phyloP scores from a whole-genome alignment of 2,329 filamentous ascomycete species.

The Cladophialophora immunda region DNA sequence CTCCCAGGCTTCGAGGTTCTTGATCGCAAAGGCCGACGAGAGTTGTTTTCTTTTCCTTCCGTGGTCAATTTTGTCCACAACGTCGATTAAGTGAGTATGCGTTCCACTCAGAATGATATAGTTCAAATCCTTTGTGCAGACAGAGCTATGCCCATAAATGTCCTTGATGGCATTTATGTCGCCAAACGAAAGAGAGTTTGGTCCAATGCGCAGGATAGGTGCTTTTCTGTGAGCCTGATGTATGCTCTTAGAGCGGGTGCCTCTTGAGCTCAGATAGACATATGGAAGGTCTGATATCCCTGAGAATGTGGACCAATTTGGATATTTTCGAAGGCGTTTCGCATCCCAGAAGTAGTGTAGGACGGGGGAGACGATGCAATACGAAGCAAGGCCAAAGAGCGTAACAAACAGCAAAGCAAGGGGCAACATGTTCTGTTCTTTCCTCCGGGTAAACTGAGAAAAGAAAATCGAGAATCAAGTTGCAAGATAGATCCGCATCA shows the following conservation, averaged over 20 bases:
- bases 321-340: conserved; percentile 53
- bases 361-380: background rate
- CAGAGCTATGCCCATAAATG: conserved; percentile 51
- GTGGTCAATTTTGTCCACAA: conserved; percentile 50
- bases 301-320: conserved; percentile 52
- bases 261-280: conserved; percentile 53
- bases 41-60: conserved; percentile 50
- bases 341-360: background rate
- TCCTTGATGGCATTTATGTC: conserved; percentile 41
- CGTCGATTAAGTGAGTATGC: conserved; percentile 43
- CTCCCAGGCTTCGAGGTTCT: conserved; percentile 52
- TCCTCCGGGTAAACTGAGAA: background rate
- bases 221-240: conserved; percentile 70
- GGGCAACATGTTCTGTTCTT: background rate
- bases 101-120: conserved; percentile 15
- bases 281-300: conserved; percentile 58
- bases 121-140: conserved; percentile 38
- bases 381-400: background rate
- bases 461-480: background rate
- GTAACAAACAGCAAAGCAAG: background rate
- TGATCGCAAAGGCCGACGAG: conserved; percentile 50
- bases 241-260: conserved; percentile 43
- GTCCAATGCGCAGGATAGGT: conserved; percentile 33
- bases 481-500: background rate
- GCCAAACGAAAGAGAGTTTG: conserved; percentile 21